phyloP scores from a whole-genome alignment of 2,329 filamentous ascomycete genomes.

The Diplodia seriata region DNA sequence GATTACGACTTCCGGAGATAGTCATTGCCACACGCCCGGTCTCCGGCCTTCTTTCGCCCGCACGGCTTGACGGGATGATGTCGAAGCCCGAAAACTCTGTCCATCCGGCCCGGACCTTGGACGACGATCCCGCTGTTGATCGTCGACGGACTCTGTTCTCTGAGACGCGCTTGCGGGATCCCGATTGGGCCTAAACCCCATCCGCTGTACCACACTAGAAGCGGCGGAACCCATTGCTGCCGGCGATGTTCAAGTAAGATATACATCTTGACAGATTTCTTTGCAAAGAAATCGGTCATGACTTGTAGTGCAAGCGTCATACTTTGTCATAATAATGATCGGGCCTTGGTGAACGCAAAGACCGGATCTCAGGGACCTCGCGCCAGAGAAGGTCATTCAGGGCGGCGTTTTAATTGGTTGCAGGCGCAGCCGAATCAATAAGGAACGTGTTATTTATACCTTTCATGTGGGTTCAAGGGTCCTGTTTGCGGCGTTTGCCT shows the following conservation, averaged over 20 bases:
- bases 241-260: not conserved
- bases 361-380: not conserved
- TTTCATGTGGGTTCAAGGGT: not conserved
- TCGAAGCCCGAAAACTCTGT: constrained; percentile 9
- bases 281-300: not conserved
- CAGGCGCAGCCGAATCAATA: not conserved
- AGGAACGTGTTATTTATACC: not conserved
- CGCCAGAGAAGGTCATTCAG: not conserved
- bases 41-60: constrained; percentile 1
- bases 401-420: not conserved
- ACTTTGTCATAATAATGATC: not conserved
- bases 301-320: not conserved
- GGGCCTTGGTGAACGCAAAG: not conserved
- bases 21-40: constrained; percentile 18
- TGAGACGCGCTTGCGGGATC: constrained; percentile 2
- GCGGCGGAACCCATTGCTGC: not conserved
- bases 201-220: not conserved
- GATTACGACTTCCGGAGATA: constrained; percentile 23
- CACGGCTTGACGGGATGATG: constrained; percentile 8
- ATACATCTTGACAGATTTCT: not conserved
- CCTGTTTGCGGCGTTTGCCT: not conserved
- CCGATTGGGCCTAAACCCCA: not conserved
- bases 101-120: constrained; percentile 14
- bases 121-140: constrained; percentile 14
- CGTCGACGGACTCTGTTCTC: constrained; percentile 1